Evolutionary conservation across 164 flowering plant species (phyloP).

Genomic region (Cinnamomum micranthum): DNA sequence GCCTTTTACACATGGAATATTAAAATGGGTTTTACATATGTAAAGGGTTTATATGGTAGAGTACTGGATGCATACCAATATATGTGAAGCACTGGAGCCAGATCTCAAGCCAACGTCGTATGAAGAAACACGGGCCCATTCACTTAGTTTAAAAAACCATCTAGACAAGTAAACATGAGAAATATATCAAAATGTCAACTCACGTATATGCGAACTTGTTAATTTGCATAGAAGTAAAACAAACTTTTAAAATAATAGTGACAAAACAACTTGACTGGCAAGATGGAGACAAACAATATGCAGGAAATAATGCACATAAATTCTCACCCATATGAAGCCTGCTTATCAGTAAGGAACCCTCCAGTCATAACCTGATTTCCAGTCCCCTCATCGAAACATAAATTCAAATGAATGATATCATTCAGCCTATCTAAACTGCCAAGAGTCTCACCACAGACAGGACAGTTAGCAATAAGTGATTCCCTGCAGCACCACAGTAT

Average conservation of each 20-base stretch:
- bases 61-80: slow-evolving; percentile 47
- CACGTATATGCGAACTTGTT: neutral
- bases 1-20: too few relatives aligned
- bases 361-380: slow-evolving; percentile 93
- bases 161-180: slow-evolving; percentile 25
- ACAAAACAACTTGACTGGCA: neutral
- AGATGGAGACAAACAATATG: neutral
- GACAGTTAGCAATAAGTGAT: slow-evolving; percentile 48
- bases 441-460: slow-evolving; percentile 66
- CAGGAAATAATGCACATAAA: neutral
- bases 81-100: slow-evolving; percentile 84
- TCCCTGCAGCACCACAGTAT: slow-evolving; percentile 35
- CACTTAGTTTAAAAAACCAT: slow-evolving; percentile 94
- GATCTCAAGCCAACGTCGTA: slow-evolving; percentile 80
- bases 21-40: too few relatives aligned
- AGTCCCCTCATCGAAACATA: slow-evolving; percentile 96
- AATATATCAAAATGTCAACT: neutral
- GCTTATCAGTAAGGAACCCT: slow-evolving; percentile 85
- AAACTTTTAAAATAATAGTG: neutral
- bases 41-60: neutral
- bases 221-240: neutral
- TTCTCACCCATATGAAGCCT: slow-evolving; percentile 90
- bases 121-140: slow-evolving; percentile 88
- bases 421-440: slow-evolving; percentile 56
- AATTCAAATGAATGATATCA: slow-evolving; percentile 70